Conservation (phyloP, 1,139 yeast species). For the Saccharomyces pastorianus region DNA sequence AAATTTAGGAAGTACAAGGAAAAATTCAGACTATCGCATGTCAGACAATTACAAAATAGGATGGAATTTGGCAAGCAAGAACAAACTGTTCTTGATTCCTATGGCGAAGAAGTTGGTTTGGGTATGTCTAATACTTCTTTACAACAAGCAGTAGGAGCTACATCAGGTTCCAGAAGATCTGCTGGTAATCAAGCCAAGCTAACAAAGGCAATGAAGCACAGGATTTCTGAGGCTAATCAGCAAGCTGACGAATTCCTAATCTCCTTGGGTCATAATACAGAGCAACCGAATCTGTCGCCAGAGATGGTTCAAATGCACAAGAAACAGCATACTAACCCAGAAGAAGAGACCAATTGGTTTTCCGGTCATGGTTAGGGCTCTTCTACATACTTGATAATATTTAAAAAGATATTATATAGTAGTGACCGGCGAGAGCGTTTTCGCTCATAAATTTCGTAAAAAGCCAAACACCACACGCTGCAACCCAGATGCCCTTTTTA, state of each 20-base stretch:
- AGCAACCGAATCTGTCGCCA: background rate
- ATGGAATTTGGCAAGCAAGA: constrained; percentile 76
- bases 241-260: constrained; percentile 14
- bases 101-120: constrained; percentile 75
- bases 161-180: constrained; percentile 18
- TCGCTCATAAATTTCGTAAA: background rate
- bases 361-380: constrained; percentile 7
- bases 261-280: constrained; percentile 3
- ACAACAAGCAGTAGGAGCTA: constrained; percentile 10
- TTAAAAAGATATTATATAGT: background rate
- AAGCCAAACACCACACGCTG: background rate
- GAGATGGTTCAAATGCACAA: background rate
- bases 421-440: background rate
- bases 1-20: constrained; percentile 73
- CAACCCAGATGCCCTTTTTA: background rate
- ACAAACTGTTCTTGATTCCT: constrained; percentile 51
- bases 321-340: background rate
- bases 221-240: constrained; percentile 33
- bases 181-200: constrained; percentile 43
- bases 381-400: background rate
- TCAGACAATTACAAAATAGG: constrained; percentile 75
- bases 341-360: constrained; percentile 6
- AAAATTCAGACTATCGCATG: constrained; percentile 70
- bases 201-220: constrained; percentile 45
- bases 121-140: constrained; percentile 49